These are phyloP conservation scores for Chalara sp. DNA, from an alignment of 2,329 filamentous ascomycete genomes.

Conservation along the genomic window DNA sequence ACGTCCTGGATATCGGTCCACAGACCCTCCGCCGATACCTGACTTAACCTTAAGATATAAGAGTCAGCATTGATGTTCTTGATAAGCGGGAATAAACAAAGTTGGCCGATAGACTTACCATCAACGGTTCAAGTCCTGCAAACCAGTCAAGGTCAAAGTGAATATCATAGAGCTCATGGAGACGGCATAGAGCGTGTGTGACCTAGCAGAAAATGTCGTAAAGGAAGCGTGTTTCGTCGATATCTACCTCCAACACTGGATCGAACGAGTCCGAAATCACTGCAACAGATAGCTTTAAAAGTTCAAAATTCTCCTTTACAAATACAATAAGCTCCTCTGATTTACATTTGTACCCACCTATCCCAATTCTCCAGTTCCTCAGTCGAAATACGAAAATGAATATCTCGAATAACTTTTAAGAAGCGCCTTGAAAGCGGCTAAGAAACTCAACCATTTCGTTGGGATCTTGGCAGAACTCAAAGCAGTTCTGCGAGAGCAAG, in stretches of 20 bases:
- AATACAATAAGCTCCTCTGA: not conserved
- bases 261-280: not conserved
- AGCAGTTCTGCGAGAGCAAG: not conserved
- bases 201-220: slow-evolving; percentile 2
- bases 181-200: not conserved
- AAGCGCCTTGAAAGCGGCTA: not conserved
- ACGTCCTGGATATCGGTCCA: too few species aligned
- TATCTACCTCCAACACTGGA: not conserved
- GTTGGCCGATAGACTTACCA: not conserved
- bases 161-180: not conserved
- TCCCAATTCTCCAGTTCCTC: not conserved
- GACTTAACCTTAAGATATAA: not conserved
- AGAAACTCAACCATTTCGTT: not conserved
- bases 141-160: slow-evolving; percentile 4
- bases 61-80: too few species aligned
- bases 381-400: not conserved
- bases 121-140: slow-evolving; percentile 1
- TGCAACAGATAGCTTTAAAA: not conserved
- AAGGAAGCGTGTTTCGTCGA: not conserved
- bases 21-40: not conserved
- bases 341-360: not conserved
- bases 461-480: not conserved
- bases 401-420: not conserved
- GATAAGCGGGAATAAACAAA: too few species aligned
- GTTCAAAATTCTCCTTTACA: not conserved